Percentiles rank a stretch among this genome's conserved stretches.
phyloP scores from a whole-genome alignment of 116 monocot genomes.

The Posidonia oceanica region DNA sequence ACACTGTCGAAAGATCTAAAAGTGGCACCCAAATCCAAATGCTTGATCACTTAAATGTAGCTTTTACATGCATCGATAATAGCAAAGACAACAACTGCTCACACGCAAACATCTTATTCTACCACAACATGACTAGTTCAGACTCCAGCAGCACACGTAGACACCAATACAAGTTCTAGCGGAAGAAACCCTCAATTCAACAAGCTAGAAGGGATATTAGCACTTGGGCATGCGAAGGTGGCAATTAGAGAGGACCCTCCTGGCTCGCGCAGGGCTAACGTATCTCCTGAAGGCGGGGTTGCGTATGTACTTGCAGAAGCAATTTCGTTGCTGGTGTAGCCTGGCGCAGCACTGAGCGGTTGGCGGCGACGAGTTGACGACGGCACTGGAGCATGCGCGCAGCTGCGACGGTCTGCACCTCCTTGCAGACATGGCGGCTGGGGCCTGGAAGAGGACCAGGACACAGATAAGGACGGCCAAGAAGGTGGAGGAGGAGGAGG shows the following conservation, averaged over 20 bases:
- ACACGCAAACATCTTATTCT: neutral
- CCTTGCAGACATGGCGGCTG: neutral
- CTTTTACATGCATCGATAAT: neutral
- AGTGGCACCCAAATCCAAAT: neutral
- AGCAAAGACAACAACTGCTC: neutral
- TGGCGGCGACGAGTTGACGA: neutral
- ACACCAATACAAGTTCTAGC: neutral
- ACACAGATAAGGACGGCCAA: neutral
- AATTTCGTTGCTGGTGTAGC: constrained; percentile 20
- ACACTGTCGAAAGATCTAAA: too few species aligned
- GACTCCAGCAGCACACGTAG: neutral
- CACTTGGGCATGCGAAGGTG: neutral
- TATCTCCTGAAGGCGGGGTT: constrained; percentile 2
- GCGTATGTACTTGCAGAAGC: constrained; percentile 22
- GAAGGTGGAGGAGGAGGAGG: neutral
- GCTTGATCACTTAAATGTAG: neutral
- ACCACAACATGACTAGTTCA: neutral
- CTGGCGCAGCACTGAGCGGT: constrained; percentile 14
- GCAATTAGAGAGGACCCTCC: neutral
- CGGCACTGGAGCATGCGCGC: neutral
- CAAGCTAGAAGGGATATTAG: neutral
- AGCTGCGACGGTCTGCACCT: neutral
- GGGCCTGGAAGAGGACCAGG: neutral
- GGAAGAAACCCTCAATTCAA: neutral
- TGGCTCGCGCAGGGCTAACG: neutral